Evolutionary conservation across 2,329 filamentous ascomycete species (phyloP).

Genomic region (Pestalotiopsis fici): DNA sequence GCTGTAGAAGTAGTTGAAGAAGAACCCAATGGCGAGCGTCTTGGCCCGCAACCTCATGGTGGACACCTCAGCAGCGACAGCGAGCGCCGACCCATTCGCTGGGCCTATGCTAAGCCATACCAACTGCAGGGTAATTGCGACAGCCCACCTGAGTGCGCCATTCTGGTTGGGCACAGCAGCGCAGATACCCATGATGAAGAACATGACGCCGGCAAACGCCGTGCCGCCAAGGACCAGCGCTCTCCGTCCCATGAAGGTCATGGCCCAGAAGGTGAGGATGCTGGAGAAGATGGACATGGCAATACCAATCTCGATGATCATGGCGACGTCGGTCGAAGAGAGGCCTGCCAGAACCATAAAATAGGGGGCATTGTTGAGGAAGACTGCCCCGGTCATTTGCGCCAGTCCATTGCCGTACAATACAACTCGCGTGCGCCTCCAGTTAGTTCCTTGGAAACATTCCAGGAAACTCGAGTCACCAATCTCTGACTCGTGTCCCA

Average conservation of each 20-base stretch:
- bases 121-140: slow-evolving; percentile 5
- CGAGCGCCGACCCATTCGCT: slow-evolving; percentile 1
- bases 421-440: slow-evolving; percentile 3
- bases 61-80: slow-evolving; percentile 5
- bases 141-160: not conserved
- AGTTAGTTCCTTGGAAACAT: slow-evolving; percentile 4
- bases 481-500: not conserved
- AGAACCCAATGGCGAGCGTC: slow-evolving; percentile 7
- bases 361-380: slow-evolving; percentile 6
- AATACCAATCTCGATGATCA: slow-evolving; percentile 5
- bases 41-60: slow-evolving; percentile 7
- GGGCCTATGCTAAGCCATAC: slow-evolving; percentile 7
- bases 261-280: slow-evolving; percentile 2
- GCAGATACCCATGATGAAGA: slow-evolving; percentile 5
- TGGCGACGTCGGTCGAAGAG: slow-evolving; percentile 4
- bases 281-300: slow-evolving; percentile 1
- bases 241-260: slow-evolving; percentile 1
- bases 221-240: slow-evolving; percentile 1
- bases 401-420: slow-evolving; percentile 3
- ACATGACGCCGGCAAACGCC: not conserved
- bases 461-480: not conserved
- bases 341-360: slow-evolving; percentile 7
- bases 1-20: slow-evolving; percentile 10
- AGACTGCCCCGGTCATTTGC: slow-evolving; percentile 5
- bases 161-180: slow-evolving; percentile 1